Conservation (phyloP, 2,329 filamentous ascomycete species). For the Penicillium aurantiogriseum region DNA sequence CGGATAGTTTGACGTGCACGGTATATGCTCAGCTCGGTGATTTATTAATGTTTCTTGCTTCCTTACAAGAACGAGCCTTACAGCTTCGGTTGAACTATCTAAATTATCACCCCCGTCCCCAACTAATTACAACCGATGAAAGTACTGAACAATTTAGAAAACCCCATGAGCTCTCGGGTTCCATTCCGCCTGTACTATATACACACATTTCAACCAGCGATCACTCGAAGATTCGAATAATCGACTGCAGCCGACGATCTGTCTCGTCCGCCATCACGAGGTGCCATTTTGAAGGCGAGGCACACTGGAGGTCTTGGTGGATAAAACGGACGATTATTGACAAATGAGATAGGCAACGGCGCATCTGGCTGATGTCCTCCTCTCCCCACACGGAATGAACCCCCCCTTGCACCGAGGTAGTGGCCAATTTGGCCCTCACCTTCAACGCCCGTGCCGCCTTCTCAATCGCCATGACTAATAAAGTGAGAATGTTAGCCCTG, state of each 20-base stretch:
- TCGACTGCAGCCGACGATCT: constrained; percentile 29
- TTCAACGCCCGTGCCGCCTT: constrained; percentile 29
- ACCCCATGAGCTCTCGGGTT: not conserved
- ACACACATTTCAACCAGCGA: constrained; percentile 9
- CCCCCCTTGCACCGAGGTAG: constrained; percentile 14
- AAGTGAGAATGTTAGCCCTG: constrained; percentile 29
- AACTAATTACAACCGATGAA: not conserved
- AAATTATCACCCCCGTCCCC: not conserved
- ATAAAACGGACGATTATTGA: constrained; percentile 29
- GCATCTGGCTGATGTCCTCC: constrained; percentile 20
- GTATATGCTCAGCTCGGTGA: not conserved
- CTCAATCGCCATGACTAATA: constrained; percentile 33
- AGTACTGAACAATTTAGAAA: not conserved
- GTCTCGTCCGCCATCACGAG: constrained; percentile 35
- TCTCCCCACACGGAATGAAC: constrained; percentile 22
- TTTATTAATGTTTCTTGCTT: not conserved
- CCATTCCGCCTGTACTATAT: not conserved
- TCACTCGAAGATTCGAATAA: constrained; percentile 32
- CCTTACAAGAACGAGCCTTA: not conserved
- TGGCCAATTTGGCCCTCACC: constrained; percentile 15
- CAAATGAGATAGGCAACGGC: constrained; percentile 30
- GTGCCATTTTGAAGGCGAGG: constrained; percentile 20
- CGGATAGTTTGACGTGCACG: not conserved
- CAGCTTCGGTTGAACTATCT: not conserved
- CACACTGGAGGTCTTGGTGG: constrained; percentile 9